Evolutionary conservation across 1,139 yeast genomes (phyloP).

Genomic region (Debaryomyces sp.): DNA sequence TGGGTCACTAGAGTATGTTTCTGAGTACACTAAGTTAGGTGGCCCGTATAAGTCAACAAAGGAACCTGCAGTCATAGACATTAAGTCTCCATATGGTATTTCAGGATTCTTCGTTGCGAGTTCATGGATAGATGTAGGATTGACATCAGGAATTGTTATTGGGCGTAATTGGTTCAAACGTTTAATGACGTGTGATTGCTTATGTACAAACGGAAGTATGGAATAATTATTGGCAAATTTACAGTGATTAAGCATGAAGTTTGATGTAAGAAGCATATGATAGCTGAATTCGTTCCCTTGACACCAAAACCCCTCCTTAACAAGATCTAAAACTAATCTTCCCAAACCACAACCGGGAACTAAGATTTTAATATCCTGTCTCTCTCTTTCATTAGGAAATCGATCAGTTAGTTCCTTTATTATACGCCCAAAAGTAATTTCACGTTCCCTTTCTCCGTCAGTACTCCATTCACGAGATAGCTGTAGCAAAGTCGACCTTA

Average conservation of each 20-base stretch:
- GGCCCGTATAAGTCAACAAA: conserved; percentile 79
- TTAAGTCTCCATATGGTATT: conserved; percentile 52
- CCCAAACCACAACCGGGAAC: conserved; percentile 90
- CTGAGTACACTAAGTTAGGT: conserved; percentile 31
- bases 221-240: conserved; percentile 37
- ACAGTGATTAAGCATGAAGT: conserved; percentile 61
- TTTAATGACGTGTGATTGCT: conserved; percentile 48
- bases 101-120: conserved; percentile 32
- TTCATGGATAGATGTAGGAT: conserved; percentile 40
- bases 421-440: conserved; percentile 47
- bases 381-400: conserved; percentile 42
- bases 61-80: conserved; percentile 83
- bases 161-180: conserved; percentile 52
- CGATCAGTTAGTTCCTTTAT: conserved; percentile 42
- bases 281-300: conserved; percentile 86
- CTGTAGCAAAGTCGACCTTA: conserved; percentile 63
- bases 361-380: conserved; percentile 51
- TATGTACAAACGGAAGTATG: conserved; percentile 59
- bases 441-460: conserved; percentile 61
- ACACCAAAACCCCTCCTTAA: conserved; percentile 65
- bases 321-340: conserved; percentile 73
- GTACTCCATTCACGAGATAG: conserved; percentile 75
- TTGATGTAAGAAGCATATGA: conserved; percentile 76
- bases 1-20: conserved; percentile 39
- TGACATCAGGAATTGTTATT: conserved; percentile 55